These are phyloP conservation scores for Diutina pseudorugosa DNA, from an alignment of 1,139 yeast genomes.

Conservation along the genomic window DNA sequence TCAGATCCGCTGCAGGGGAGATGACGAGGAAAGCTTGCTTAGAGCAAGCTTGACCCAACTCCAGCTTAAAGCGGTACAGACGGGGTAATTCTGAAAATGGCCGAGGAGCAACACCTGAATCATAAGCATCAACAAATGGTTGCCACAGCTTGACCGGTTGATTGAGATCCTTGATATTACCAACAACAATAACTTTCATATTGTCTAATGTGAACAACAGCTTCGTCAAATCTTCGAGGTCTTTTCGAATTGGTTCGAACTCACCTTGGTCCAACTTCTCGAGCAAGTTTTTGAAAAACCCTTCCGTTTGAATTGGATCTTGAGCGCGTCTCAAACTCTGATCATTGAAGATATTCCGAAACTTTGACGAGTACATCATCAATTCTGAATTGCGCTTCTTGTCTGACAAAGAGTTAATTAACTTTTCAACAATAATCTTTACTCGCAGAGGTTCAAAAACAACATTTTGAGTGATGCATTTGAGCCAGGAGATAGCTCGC, in stretches of 20 bases:
- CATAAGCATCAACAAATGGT: constrained; percentile 17
- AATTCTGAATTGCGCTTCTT: constrained; percentile 67
- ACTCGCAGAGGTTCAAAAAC: constrained; percentile 67
- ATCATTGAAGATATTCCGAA: constrained; percentile 39
- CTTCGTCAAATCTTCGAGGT: constrained; percentile 44
- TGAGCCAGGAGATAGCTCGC: constrained; percentile 67
- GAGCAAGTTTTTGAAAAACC: constrained; percentile 37
- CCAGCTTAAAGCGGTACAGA: constrained; percentile 41
- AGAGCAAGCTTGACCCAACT: constrained; percentile 41
- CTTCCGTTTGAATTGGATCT: constrained; percentile 55
- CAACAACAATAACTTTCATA: constrained; percentile 58
- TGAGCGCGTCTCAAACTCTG: constrained; percentile 56
- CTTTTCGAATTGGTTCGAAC: constrained; percentile 32
- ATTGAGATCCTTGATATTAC: constrained; percentile 41
- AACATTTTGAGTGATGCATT: constrained; percentile 48
- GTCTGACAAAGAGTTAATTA: constrained; percentile 66
- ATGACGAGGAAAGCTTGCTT: constrained; percentile 52
- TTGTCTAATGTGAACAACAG: constrained; percentile 49
- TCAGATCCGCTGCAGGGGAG: constrained; percentile 80
- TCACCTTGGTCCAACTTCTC: constrained; percentile 41
- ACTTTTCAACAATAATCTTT: constrained; percentile 58
- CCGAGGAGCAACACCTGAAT: constrained; percentile 7
- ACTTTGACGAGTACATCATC: constrained; percentile 54
- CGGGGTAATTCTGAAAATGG: constrained; percentile 33
- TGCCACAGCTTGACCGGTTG: constrained; percentile 59